Evolutionary conservation across 2,329 filamentous ascomycete genomes (phyloP).

Genomic region (Zasmidium cellare): DNA sequence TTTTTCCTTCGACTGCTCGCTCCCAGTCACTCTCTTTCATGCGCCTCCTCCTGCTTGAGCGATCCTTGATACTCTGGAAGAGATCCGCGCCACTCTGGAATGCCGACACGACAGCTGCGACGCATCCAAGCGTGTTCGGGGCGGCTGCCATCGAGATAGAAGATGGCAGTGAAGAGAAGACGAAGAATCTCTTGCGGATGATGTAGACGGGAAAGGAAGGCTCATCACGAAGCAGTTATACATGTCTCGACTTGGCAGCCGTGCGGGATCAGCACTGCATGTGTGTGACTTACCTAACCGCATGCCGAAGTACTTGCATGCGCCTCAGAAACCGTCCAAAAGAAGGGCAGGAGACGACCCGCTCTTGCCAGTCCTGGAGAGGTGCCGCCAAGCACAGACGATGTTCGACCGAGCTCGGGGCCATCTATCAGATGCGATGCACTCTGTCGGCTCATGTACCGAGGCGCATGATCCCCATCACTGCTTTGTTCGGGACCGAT

Average conservation of each 20-base stretch:
- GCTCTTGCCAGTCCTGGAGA: too few relatives aligned
- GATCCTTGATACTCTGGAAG: slow-evolving; percentile 37
- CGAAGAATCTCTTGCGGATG: not conserved
- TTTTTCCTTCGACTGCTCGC: slow-evolving; percentile 37
- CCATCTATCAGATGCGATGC: not conserved
- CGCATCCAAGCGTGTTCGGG: slow-evolving; percentile 43
- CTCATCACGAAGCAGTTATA: too few relatives aligned
- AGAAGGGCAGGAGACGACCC: too few relatives aligned
- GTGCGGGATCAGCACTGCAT: too few relatives aligned
- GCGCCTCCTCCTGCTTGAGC: slow-evolving; percentile 18
- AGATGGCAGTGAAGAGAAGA: slow-evolving; percentile 13
- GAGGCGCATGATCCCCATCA: not conserved
- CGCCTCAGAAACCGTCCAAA: too few relatives aligned
- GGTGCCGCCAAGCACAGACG: not conserved
- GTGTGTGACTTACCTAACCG: too few relatives aligned
- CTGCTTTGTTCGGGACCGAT: not conserved
- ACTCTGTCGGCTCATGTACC: not conserved
- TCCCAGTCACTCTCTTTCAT: slow-evolving; percentile 27
- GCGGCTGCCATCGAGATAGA: too few relatives aligned
- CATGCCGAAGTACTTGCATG: too few relatives aligned
- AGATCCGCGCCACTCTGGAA: slow-evolving; percentile 45
- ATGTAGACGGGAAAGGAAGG: too few relatives aligned
- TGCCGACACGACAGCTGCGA: slow-evolving; percentile 44
- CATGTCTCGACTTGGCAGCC: too few relatives aligned
- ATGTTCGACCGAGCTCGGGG: not conserved